Conservation (phyloP, 768 basidiomycete species). For the Pisolithus sp. region DNA sequence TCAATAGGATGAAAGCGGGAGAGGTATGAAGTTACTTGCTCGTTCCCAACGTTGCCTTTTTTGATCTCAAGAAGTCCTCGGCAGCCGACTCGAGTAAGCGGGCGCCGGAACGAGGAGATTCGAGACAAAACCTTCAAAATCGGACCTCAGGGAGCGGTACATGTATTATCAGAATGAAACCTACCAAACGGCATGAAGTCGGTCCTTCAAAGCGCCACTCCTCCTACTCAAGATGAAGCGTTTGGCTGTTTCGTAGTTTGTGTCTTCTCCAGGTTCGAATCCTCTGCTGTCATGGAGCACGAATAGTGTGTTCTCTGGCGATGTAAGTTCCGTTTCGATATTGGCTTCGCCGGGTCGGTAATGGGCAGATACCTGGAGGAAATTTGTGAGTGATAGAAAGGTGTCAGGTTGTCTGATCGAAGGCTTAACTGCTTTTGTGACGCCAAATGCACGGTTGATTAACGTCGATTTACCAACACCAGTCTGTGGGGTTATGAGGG, state of each 20-base stretch:
- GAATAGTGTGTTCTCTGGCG: constrained; percentile 3
- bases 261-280: constrained; percentile 8
- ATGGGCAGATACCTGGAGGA: not conserved
- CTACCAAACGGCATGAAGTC: constrained; percentile 10
- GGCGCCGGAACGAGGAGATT: not conserved
- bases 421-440: not conserved
- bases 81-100: constrained; percentile 2
- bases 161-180: not conserved
- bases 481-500: not conserved
- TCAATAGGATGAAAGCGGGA: not conserved
- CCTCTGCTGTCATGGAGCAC: constrained; percentile 12
- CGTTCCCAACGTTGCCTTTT: not conserved
- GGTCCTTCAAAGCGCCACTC: constrained; percentile 2
- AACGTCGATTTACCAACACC: constrained; percentile 4
- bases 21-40: not conserved
- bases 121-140: constrained; percentile 1
- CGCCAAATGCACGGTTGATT: not conserved
- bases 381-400: not conserved
- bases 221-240: constrained; percentile 4
- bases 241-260: constrained; percentile 1
- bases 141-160: not conserved
- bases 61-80: not conserved
- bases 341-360: constrained; percentile 1
- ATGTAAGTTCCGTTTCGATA: constrained; percentile 6
- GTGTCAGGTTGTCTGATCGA: not conserved